Base-by-base conservation (phyloP, 2,329 filamentous ascomycete species). In the Paracoccidioides brasiliensis region DNA sequence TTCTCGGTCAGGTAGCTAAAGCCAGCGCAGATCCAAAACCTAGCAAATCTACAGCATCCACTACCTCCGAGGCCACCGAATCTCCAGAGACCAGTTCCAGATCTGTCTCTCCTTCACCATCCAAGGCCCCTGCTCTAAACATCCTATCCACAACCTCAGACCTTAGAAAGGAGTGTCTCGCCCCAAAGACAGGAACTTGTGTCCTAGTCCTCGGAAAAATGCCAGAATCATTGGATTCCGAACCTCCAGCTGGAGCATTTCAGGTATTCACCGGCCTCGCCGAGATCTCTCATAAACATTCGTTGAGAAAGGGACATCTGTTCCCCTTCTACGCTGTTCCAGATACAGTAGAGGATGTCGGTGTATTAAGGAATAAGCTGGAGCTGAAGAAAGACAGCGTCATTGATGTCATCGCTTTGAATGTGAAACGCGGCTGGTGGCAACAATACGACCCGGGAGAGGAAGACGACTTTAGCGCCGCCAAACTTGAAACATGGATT, bases 341-440 rank as follows among this genome's bases (percentile, higher is more conserved):
- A 10, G 74, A 75, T 44, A 8, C 77, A 41, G 85, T 85, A 61
- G 70, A 76, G n/a, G 78, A 77, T 6, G 78, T 79, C 0, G 69
- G 73, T 1, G 68, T 70, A 4, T 69, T 91, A 4, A 75, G 82
- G 55, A 72, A 77, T 43, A 74, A 77, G n/a, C 80, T 96, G 15
- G 79, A 76, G 0, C 76, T 96, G 28, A 69, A 71, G 2, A 66
- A 66, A 2, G 69, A 71, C 0, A 74, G 75, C 1, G 74, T 81
- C 1, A 74, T 89, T 14, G 83, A 90, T 66, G 72, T 97, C 46
- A 76, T 97, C 55, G 90, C 90, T 14, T 70, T 95, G 57, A 96
- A 96, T 69, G 86, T 81, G 37, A 89, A 90, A 64, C 83, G 90
- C 54, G 79, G 80, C 44, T 98, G 93, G 93, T 94, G 84, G 81